phyloP scores from a whole-genome alignment of 116 monocot genomes.

The Phalaenopsis hybrid region DNA sequence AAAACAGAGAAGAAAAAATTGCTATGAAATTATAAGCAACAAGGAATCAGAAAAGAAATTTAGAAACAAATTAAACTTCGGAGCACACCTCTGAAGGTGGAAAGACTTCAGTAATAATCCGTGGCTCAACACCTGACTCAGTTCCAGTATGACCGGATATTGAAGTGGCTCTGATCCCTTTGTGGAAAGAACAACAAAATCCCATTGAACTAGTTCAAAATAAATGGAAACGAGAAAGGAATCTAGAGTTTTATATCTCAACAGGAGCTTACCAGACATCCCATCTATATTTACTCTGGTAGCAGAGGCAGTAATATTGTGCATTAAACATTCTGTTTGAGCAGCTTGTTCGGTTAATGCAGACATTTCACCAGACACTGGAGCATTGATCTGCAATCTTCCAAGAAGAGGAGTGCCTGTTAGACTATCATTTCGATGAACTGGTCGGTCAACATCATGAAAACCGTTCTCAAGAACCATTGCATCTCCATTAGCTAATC shows the following conservation, averaged over 20 bases:
- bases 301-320: conserved; percentile 18
- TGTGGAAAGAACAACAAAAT: conserved; percentile 7
- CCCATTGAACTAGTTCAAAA: background rate
- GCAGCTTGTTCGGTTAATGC: conserved; percentile 29
- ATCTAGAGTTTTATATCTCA: conserved; percentile 4
- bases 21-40: background rate
- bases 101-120: conserved; percentile 23
- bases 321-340: conserved; percentile 7
- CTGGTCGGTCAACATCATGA: conserved; percentile 28
- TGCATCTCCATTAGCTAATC: conserved; percentile 43
- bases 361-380: conserved; percentile 42
- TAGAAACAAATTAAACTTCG: background rate
- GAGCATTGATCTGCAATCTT: conserved; percentile 31
- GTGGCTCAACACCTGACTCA: conserved; percentile 22
- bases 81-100: conserved; percentile 27
- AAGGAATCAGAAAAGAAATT: background rate
- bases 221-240: conserved; percentile 2
- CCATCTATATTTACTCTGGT: conserved; percentile 29
- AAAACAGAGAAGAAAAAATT: background rate
- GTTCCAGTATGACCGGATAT: conserved; percentile 32
- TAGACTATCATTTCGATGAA: conserved; percentile 27
- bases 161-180: conserved; percentile 28
- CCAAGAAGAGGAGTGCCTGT: conserved; percentile 31
- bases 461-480: conserved; percentile 37
- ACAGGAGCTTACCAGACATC: conserved; percentile 24